A percentile compares a stretch with the other conserved stretches of the same genome.
These are phyloP conservation scores for Strigomonas galati DNA, from an alignment of 208 protist genomes.

Conservation along the genomic window DNA sequence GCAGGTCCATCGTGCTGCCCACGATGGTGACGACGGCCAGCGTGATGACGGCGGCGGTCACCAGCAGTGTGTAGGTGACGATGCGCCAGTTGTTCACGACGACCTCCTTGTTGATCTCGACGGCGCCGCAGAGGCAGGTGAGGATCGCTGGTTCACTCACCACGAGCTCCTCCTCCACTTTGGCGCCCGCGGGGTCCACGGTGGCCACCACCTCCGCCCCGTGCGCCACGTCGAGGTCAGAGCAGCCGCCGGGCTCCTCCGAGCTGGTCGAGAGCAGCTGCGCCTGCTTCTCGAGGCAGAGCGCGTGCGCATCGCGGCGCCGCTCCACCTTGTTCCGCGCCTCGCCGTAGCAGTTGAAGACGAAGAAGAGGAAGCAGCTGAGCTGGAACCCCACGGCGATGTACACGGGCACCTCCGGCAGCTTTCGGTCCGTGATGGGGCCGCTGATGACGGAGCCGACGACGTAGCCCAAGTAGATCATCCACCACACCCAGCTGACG, in stretches of 20 bases:
- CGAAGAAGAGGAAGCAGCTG: slow-evolving; percentile 16
- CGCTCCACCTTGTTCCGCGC: slow-evolving; percentile 26
- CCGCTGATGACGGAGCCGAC: slow-evolving; percentile 21
- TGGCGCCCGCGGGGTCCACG: not conserved
- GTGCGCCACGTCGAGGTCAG: not conserved
- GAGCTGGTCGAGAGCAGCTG: not conserved
- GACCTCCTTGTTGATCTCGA: slow-evolving; percentile 45
- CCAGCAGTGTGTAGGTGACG: slow-evolving; percentile 27
- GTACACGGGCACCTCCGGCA: slow-evolving; percentile 22
- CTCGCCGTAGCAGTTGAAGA: slow-evolving; percentile 44
- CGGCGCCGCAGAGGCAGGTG: slow-evolving; percentile 21
- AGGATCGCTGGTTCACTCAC: slow-evolving; percentile 12
- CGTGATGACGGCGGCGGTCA: slow-evolving; percentile 26
- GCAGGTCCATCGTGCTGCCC: slow-evolving; percentile 16
- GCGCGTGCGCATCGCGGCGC: slow-evolving; percentile 9
- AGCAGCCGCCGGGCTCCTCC: not conserved
- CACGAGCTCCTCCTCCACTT: not conserved
- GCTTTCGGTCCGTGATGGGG: slow-evolving; percentile 30
- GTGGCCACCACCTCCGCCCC: no score
- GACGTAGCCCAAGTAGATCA: slow-evolving; percentile 24
- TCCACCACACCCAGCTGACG: slow-evolving; percentile 40
- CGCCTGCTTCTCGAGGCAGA: not conserved
- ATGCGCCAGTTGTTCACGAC: slow-evolving; percentile 25
- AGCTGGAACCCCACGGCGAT: slow-evolving; percentile 25
- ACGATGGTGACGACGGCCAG: slow-evolving; percentile 31